A percentile compares a stretch with the other conserved stretches of the same genome.
These are phyloP conservation scores for Pseudogymnoascus sp. DNA, from an alignment of 2,329 filamentous ascomycete genomes.

Conservation along the genomic window DNA sequence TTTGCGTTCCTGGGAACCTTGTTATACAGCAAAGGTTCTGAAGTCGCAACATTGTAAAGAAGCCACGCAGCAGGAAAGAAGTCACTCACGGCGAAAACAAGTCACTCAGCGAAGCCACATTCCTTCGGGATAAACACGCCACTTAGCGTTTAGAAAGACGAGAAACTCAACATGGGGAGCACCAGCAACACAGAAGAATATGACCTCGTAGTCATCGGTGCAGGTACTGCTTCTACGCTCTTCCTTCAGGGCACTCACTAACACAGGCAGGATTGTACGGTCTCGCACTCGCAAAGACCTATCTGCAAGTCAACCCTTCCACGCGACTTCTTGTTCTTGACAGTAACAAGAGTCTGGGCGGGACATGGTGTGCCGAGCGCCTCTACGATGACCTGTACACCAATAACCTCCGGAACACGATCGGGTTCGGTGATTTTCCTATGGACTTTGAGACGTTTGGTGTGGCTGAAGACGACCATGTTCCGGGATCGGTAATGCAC, in stretches of 20 bases:
- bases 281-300: slow-evolving; percentile 51
- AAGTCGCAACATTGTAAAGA: background rate
- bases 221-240: slow-evolving; percentile 33
- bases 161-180: background rate
- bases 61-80: background rate
- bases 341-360: slow-evolving; percentile 47
- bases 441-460: slow-evolving; percentile 14
- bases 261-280: slow-evolving; percentile 41
- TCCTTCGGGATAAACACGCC: background rate
- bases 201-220: slow-evolving; percentile 32
- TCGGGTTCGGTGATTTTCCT: slow-evolving; percentile 65
- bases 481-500: slow-evolving; percentile 47
- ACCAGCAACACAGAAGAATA: slow-evolving; percentile 6
- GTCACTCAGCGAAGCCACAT: background rate
- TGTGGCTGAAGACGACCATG: slow-evolving; percentile 39
- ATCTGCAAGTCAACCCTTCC: slow-evolving; percentile 47
- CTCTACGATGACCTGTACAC: slow-evolving; percentile 60
- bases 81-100: background rate
- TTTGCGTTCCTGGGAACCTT: background rate
- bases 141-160: background rate
- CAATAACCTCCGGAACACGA: slow-evolving; percentile 65
- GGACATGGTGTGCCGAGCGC: slow-evolving; percentile 59
- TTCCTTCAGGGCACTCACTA: slow-evolving; percentile 2
- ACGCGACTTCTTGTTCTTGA: slow-evolving; percentile 52
- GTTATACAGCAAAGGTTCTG: background rate